Conservation (phyloP, 2,329 filamentous ascomycete species). For the Xylariales sp. region DNA sequence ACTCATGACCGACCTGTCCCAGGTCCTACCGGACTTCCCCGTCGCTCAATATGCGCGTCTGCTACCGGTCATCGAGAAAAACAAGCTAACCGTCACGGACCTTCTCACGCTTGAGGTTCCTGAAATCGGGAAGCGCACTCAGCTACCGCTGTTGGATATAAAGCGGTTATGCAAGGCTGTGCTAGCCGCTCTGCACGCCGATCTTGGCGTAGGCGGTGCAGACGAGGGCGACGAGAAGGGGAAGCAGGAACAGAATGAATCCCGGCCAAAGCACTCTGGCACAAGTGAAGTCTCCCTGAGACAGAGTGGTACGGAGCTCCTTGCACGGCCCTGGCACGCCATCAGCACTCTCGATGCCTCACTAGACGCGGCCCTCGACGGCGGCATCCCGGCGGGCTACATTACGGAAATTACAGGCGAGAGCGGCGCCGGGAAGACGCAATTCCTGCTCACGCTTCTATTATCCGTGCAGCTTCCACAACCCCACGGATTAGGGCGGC, state of each 20-base stretch:
- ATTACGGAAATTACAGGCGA: slow-evolving; percentile 93
- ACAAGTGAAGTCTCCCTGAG: slow-evolving; percentile 36
- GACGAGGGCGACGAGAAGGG: not conserved
- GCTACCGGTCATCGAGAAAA: slow-evolving; percentile 81
- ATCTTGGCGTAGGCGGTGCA: slow-evolving; percentile 58
- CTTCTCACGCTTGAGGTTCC: slow-evolving; percentile 84
- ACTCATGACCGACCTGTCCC: slow-evolving; percentile 86
- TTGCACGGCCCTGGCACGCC: slow-evolving; percentile 58
- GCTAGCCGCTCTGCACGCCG: slow-evolving; percentile 72
- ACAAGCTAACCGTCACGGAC: slow-evolving; percentile 82
- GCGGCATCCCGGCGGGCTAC: slow-evolving; percentile 83
- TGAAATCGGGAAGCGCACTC: slow-evolving; percentile 87
- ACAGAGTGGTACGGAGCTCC: slow-evolving; percentile 54
- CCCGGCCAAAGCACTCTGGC: slow-evolving; percentile 15
- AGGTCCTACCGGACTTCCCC: slow-evolving; percentile 84
- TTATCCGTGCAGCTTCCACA: slow-evolving; percentile 84
- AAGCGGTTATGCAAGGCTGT: slow-evolving; percentile 77
- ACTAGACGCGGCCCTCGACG: slow-evolving; percentile 77
- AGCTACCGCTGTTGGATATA: slow-evolving; percentile 82
- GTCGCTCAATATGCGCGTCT: slow-evolving; percentile 77
- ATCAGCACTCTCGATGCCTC: slow-evolving; percentile 84
- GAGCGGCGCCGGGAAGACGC: slow-evolving; percentile 94
- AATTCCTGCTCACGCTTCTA: slow-evolving; percentile 86
- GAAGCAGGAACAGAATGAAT: slow-evolving; percentile 36
- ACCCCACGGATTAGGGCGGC: slow-evolving; percentile 75